phyloP scores from a whole-genome alignment of 208 protist genomes.

The Leishmania mexicana region DNA sequence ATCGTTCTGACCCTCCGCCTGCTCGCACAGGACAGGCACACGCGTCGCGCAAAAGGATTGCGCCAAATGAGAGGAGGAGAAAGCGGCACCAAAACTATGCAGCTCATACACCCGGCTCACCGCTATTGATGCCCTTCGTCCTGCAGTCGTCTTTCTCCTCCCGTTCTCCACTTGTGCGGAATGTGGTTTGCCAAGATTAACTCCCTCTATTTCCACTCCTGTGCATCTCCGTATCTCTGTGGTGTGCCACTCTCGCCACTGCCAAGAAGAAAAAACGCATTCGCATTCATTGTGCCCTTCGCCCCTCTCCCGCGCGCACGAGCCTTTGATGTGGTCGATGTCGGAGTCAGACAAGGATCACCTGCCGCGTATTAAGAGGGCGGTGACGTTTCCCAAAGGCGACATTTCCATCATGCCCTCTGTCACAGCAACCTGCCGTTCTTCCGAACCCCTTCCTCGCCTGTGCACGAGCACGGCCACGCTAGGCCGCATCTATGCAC shows the following conservation, averaged over 20 bases:
- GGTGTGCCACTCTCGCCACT: too few relatives aligned
- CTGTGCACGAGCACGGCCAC: not conserved
- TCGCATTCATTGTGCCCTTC: not conserved
- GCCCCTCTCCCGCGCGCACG: not conserved
- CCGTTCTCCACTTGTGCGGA: not conserved
- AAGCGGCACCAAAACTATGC: not conserved
- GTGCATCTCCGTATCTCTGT: not conserved
- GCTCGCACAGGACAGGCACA: not conserved
- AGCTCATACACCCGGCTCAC: not conserved
- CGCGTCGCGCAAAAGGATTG: not conserved
- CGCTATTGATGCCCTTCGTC: not conserved
- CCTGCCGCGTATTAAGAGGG: constrained; percentile 7
- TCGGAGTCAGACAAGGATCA: not conserved
- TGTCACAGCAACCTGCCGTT: not conserved
- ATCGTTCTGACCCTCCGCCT: not conserved
- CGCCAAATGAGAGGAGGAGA: not conserved
- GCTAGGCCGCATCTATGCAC: constrained; percentile 3
- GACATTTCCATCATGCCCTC: not conserved
- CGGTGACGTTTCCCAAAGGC: not conserved
- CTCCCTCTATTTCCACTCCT: too few relatives aligned
- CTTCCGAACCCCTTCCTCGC: not conserved
- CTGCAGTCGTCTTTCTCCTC: not conserved
- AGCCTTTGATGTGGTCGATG: not conserved
- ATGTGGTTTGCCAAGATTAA: not conserved
- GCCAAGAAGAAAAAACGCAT: not conserved